Evolutionary conservation across 768 basidiomycete species (phyloP), one percentile per base, ranked within the genome.

Genomic region (Mycena haematopus): DNA sequence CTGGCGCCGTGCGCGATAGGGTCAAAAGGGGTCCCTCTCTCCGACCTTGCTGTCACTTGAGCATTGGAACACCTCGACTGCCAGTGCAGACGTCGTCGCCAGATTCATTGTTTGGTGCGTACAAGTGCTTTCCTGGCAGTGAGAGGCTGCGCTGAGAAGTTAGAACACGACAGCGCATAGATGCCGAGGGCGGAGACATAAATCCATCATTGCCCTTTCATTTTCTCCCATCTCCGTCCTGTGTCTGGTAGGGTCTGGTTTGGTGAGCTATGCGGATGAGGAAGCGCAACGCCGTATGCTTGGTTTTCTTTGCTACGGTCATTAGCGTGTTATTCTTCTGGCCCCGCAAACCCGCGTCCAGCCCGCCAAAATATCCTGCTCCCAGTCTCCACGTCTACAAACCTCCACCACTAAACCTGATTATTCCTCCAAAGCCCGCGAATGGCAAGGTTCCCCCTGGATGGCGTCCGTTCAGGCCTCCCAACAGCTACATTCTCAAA

Each of bases 381-480:
- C 49, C 33, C n/a, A 31, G 17, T 8, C 31, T 13, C 24, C 29
- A 52, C 50, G 2, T 19, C 33, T 35, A 52, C 33, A 33, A 22
- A 35, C 33, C 50, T 15, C 50, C 50, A 35, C 31, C 31, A 19
- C 50, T 13, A 22, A 52, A 52, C 50, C 33, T 52, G 10, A 25
- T 60, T 25, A 27, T 63, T 25, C 62, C 65, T 7, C 65, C 62
- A 5, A 67, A 63, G 31, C 58, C 29, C 15, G 62, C 62, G 21
- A 17, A 54, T 11, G 58, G 33, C 36, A 6, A 19, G 2, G 35
- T 29, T 35, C 66, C 62, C 3, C 31, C 10, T 2, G 66, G 66
- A 42, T 67, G 66, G 66, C 62, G 62, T 22, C 19, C 62, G 13
- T 67, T 67, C 33, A 46, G 8, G 5, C 62, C 66, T 2, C 49